Conservation (phyloP, 148 eudicot species). For the Dianthus caryophyllus region DNA sequence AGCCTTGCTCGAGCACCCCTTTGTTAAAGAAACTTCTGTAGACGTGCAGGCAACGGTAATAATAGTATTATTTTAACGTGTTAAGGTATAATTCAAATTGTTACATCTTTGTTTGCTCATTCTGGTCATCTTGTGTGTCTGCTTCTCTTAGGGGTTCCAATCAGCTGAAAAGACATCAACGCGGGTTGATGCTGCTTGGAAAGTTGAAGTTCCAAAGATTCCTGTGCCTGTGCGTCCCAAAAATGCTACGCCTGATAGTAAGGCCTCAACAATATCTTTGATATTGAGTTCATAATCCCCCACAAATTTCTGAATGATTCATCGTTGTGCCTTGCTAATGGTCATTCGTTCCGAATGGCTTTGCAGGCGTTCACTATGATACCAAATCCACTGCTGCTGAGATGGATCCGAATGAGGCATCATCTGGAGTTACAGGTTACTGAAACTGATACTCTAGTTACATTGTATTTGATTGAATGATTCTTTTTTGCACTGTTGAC, state of each 20-base stretch:
- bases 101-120: conserved; percentile 3
- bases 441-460: conserved; percentile 36
- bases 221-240: conserved; percentile 37
- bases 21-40: conserved; percentile 55
- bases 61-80: conserved; percentile 5
- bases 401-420: conserved; percentile 34
- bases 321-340: conserved; percentile 30
- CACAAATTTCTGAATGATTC: not conserved
- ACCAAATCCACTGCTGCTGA: conserved; percentile 25
- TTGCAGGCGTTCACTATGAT: conserved; percentile 28
- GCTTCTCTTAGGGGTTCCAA: conserved; percentile 55
- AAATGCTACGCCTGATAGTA: conserved; percentile 52
- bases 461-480: not conserved
- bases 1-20: conserved; percentile 88
- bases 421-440: conserved; percentile 55
- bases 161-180: conserved; percentile 39
- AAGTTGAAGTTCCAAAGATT: conserved; percentile 38
- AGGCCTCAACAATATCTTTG: conserved; percentile 22
- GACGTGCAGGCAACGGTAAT: conserved; percentile 49
- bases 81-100: not conserved
- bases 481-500: not conserved
- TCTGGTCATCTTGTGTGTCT: too few relatives aligned
- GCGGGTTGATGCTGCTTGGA: conserved; percentile 47
- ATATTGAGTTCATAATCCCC: conserved; percentile 6
- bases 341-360: conserved; percentile 26